These are phyloP conservation scores for Populus trichocarpa DNA, from an alignment of 441 rosid genomes.

Conservation along the genomic window DNA sequence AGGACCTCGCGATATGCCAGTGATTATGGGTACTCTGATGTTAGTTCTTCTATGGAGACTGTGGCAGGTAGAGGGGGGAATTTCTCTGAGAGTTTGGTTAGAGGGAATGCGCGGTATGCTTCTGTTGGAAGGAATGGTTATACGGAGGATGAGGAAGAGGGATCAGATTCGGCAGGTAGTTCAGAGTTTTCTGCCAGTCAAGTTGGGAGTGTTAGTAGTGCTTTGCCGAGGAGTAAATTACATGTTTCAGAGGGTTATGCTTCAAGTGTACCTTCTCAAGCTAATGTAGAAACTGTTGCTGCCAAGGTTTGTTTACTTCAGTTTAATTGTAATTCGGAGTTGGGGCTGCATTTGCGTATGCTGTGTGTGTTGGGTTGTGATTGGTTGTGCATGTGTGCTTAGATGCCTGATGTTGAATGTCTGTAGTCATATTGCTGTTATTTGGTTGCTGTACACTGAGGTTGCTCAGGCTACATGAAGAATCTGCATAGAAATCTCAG, in stretches of 20 bases:
- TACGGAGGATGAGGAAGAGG: conserved; percentile 59
- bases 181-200: conserved; percentile 78
- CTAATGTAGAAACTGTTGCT: conserved; percentile 27
- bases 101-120: conserved; percentile 38
- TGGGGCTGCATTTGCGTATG: background rate
- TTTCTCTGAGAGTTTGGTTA: conserved; percentile 31
- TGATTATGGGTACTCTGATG: conserved; percentile 67
- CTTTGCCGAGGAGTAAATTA: conserved; percentile 27
- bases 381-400: background rate
- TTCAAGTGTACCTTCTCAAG: conserved; percentile 46
- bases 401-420: background rate
- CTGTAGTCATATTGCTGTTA: background rate
- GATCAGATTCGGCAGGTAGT: conserved; percentile 81
- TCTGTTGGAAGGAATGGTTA: conserved; percentile 34
- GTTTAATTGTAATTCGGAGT: conserved; percentile 8
- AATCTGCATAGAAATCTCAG: background rate
- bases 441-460: background rate
- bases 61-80: conserved; percentile 40
- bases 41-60: conserved; percentile 88
- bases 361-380: background rate
- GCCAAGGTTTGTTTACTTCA: conserved; percentile 46
- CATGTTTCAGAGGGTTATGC: conserved; percentile 52
- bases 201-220: conserved; percentile 48
- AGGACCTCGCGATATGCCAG: conserved; percentile 40
- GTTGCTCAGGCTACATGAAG: background rate